Evolutionary conservation across 495 filamentous ascomycete genomes (phyloP).

Genomic region (Pyronema domesticum): DNA sequence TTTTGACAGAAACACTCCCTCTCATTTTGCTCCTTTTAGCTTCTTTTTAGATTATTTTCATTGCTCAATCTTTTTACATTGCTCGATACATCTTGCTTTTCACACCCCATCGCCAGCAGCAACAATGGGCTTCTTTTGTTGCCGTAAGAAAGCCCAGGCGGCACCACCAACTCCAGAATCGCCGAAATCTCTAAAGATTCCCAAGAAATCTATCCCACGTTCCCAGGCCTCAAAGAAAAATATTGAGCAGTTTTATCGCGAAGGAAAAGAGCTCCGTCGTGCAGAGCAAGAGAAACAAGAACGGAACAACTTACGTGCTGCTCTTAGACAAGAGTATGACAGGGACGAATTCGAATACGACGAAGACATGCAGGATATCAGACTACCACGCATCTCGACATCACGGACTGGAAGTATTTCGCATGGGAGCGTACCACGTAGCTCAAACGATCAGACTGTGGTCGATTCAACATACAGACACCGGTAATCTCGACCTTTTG

Average conservation of each 20-base stretch:
- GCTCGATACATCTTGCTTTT: neutral
- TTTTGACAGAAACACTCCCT: neutral
- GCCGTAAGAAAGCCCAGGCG: neutral
- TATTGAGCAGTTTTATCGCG: constrained; percentile 6
- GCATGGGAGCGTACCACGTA: no score
- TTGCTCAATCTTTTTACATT: neutral
- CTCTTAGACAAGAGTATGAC: neutral
- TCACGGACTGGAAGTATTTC: no score
- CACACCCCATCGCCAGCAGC: neutral
- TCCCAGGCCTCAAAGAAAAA: constrained; percentile 4
- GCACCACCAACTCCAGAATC: neutral
- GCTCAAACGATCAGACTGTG: no score
- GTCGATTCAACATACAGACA: no score
- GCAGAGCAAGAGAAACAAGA: constrained; percentile 3
- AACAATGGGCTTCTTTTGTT: constrained; percentile 1
- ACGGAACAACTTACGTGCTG: neutral
- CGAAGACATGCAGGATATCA: neutral
- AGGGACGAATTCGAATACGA: neutral
- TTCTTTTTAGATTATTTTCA: neutral
- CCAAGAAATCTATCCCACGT: neutral
- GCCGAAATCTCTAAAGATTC: neutral
- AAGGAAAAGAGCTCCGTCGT: constrained; percentile 3
- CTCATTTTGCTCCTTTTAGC: neutral
- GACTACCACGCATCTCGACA: neutral
- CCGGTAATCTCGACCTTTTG: no score